Conservation (phyloP, 2,329 filamentous ascomycete species). For the Ophiocordyceps robertsii region DNA sequence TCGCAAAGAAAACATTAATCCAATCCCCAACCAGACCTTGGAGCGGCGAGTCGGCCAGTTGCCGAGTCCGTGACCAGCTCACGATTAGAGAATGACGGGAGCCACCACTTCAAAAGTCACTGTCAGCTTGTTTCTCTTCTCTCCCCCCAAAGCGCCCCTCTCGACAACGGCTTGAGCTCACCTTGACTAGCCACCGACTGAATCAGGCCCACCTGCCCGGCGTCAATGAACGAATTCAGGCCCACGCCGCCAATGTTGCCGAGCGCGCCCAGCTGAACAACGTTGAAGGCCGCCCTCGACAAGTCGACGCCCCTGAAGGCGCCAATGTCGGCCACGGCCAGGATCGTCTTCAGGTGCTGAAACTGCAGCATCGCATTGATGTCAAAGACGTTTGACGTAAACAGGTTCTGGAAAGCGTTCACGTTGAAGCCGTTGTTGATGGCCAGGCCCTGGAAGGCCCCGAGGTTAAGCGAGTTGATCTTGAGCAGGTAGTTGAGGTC, state of each 20-base stretch:
- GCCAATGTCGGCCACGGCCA: slow-evolving; percentile 17
- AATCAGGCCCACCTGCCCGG: neutral
- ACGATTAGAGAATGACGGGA: too few relatives aligned
- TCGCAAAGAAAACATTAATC: too few relatives aligned
- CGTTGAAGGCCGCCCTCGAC: slow-evolving; percentile 9
- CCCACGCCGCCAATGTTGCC: slow-evolving; percentile 10
- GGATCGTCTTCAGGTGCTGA: slow-evolving; percentile 25
- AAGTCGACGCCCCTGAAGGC: slow-evolving; percentile 17
- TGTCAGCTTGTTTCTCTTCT: neutral
- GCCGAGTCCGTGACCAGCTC: too few relatives aligned
- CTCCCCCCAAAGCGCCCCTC: neutral
- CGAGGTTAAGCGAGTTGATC: slow-evolving; percentile 31
- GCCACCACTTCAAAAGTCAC: neutral
- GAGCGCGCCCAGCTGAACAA: neutral
- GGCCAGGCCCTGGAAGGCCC: slow-evolving; percentile 24
- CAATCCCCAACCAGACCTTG: too few relatives aligned
- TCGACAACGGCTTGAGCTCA: neutral
- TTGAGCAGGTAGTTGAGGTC: slow-evolving; percentile 32
- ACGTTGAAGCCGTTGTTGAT: slow-evolving; percentile 32
- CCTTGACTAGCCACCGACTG: neutral
- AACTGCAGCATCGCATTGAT: slow-evolving; percentile 25
- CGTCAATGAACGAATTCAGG: slow-evolving; percentile 16
- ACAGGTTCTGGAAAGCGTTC: slow-evolving; percentile 25
- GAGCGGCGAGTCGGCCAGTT: too few relatives aligned
- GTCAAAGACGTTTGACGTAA: slow-evolving; percentile 26